Base-by-base conservation (phyloP, 1,139 yeast genomes). In the Hyphopichia khmerensis region DNA sequence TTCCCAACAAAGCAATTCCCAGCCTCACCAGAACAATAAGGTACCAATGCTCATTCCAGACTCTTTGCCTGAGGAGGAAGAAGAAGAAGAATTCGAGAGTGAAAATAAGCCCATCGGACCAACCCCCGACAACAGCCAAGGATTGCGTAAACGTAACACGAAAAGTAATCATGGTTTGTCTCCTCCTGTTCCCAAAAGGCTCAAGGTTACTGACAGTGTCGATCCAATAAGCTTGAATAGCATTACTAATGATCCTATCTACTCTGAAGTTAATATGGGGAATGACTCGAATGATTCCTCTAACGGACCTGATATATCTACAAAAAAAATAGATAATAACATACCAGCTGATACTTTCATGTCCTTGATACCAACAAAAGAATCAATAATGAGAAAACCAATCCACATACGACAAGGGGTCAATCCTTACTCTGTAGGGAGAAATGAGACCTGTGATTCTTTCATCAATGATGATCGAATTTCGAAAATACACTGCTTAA, bases 401-500 rank as follows among this genome's bases (percentile, higher is more conserved):
- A 74, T 90, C 8, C 69, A 71, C 43, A 69, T 90, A 13, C 75
- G 78, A 35, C 89, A 83, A 52, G 86, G 87, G 14, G 71, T 72
- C 13, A 79, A 77, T 39, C 82, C 84, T 3, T 84, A 78, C 56
- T 69, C 81, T 36, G 74, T 86, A 41, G 95, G 95, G 0, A 62
- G 95, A 37, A 73, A 77, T 31, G 82, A 78, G 39, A 72, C 78
- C 1, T 80, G 87, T 46, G 81, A 84, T 52, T 71, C 75, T 18
- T 69, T 66, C 38, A 77, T 89, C 14, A 69, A 76, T 33, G 96
- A 90, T 53, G 85, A 78, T 51, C 68, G 96, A 40, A 76, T 91
- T 53, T 90, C 97, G 2, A 87, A 89, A 49, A 73, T 84, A 3
- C 98, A 93, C 59, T 90, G 97, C 58, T 69, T 83, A 33, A 67